Evolutionary conservation across 75 land plant genomes (phyloP), one percentile per base, ranked within the genome.

Genomic region (Pinus albicaulis): DNA sequence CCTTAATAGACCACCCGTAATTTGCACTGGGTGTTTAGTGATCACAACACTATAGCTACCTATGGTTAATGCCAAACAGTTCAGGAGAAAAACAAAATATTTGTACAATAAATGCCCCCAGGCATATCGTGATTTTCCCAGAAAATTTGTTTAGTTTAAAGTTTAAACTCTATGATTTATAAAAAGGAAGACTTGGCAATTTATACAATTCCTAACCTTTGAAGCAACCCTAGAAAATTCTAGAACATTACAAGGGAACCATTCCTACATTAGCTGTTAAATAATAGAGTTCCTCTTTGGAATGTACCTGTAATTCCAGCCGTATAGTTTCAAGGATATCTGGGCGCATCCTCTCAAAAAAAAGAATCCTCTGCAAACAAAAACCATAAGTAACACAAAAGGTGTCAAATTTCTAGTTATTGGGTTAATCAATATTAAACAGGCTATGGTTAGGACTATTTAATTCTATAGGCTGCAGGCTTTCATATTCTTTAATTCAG

Each of bases 321-420:
- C 78, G 82, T 26, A 95, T 93, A 55, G 82, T 81, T 14, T 86
- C 92, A 81, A 93, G 89, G 56, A 91, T 89, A 76, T 89, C 89
- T 57, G 90, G 87, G 17, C 80, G 83, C 98, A 95, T 95, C 80
- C 90, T 77, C 24, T 95, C 98, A 79, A 93, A 89, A 71, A 89
- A 95, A 11, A 95, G 84, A 63, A 77, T 79, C 11, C 96, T 93
- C 96, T 95, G 87, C 77, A 78, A 41, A 80, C 66, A 41, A 38
- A 41, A 68, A 4, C 16, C 26, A 3, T 62, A 14, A 62, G 4
- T 62, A 62, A 17, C 16, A 31, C 24, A 11, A 61, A 19, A 31
- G 14, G 2, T 7, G 17, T 64, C 28, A 16, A 13, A 64, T 38
- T 68, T 68, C 52, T 41, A 22, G 24, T 41, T 38, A 41, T 20